A percentile compares a stretch with the other conserved stretches of the same genome.
phyloP scores from a whole-genome alignment of 306 rosid genomes.

The Malus orientalis region DNA sequence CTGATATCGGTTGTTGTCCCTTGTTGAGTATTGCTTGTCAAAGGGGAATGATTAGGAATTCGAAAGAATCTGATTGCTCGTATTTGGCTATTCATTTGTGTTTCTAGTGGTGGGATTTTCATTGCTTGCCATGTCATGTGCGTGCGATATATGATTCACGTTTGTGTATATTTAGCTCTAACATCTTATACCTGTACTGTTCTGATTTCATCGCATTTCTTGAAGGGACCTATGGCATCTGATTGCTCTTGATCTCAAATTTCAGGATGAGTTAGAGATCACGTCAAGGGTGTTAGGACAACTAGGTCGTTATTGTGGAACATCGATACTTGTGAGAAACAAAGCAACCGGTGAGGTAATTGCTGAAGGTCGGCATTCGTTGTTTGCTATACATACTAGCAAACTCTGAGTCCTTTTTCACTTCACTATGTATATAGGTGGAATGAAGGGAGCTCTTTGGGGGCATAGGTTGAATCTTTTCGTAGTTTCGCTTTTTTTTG shows the following conservation, averaged over 20 bases:
- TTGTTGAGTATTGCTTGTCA: background rate
- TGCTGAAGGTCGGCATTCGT: conserved; percentile 93
- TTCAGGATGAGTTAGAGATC: conserved; percentile 88
- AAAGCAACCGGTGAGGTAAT: conserved; percentile 75
- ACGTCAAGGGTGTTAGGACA: conserved; percentile 61
- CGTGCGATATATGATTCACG: background rate
- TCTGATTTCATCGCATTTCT: background rate
- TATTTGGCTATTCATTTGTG: background rate
- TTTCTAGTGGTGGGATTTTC: background rate
- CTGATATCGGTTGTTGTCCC: background rate
- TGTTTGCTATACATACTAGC: conserved; percentile 60
- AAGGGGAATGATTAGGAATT: no score
- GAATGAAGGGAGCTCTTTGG: background rate
- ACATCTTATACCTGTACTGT: background rate
- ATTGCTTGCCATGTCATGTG: background rate
- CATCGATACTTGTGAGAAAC: conserved; percentile 56
- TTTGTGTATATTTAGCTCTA: background rate
- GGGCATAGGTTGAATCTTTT: background rate
- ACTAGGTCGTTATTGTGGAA: conserved; percentile 69
- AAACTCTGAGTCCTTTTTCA: conserved; percentile 38
- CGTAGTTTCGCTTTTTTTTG: background rate
- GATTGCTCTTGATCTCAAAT: background rate
- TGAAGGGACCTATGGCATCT: no score
- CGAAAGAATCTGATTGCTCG: no score
- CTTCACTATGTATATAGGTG: background rate